Percentiles rank a stretch among this genome's conserved stretches.
Conservation (phyloP, 1,284 basidiomycete genomes). For the Ganoderma boninense region DNA sequence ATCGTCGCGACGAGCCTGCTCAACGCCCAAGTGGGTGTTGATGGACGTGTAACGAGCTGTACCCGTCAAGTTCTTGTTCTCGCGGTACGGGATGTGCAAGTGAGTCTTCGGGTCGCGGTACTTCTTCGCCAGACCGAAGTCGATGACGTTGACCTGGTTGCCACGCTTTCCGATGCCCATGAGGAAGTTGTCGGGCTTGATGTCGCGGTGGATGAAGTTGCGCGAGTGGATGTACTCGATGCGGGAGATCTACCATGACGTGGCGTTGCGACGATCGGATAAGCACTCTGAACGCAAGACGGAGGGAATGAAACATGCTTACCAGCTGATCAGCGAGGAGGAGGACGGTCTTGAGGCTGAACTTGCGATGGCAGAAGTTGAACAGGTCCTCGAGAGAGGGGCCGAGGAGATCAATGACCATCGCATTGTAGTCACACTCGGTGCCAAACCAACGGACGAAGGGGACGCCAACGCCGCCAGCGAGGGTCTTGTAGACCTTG, state of each 20-base stretch:
- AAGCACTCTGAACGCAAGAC: slow-evolving; percentile 18
- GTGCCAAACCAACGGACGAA: slow-evolving; percentile 99
- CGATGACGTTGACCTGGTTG: slow-evolving; percentile 99
- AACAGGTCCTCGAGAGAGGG: slow-evolving; percentile 98
- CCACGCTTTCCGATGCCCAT: slow-evolving; percentile 99
- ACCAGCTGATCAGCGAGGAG: slow-evolving; percentile 97
- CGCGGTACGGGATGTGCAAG: slow-evolving; percentile 98
- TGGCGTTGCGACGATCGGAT: slow-evolving; percentile 19
- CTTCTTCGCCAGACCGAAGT: slow-evolving; percentile 99
- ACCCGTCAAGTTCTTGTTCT: slow-evolving; percentile 99
- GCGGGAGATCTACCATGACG: slow-evolving; percentile 83
- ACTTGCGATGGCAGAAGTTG: slow-evolving; percentile 99
- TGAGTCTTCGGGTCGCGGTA: slow-evolving; percentile 99
- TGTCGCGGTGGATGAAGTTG: slow-evolving; percentile 99
- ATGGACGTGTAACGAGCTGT: slow-evolving; percentile 99
- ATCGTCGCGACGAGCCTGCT: slow-evolving; percentile 96
- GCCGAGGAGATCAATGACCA: slow-evolving; percentile 98
- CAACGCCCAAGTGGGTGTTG: slow-evolving; percentile 98
- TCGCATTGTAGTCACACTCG: slow-evolving; percentile 99
- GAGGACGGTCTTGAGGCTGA: slow-evolving; percentile 96
- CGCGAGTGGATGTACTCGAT: slow-evolving; percentile 99
- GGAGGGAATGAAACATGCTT: slow-evolving; percentile 42
- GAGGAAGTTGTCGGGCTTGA: slow-evolving; percentile 99
- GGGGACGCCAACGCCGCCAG: slow-evolving; percentile 97
- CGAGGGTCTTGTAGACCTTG: slow-evolving; percentile 97